These are phyloP conservation scores for Parmelia sp. DNA, from an alignment of 495 filamentous ascomycete species.

Conservation along the genomic window DNA sequence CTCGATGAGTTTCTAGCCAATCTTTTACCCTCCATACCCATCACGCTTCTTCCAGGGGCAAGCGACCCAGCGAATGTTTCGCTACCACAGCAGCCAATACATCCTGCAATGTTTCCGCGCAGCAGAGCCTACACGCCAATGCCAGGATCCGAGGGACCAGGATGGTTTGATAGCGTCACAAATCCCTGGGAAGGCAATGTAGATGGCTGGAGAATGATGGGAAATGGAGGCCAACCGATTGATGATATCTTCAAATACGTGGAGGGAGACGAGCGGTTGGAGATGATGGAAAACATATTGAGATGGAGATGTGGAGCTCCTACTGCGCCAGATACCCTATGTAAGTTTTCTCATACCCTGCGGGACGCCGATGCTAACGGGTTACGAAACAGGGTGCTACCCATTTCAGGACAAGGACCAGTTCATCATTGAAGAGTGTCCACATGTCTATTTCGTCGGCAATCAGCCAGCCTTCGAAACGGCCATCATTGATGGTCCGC, in stretches of 20 bases:
- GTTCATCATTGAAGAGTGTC: conserved; percentile 75
- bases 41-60: conserved; percentile 72
- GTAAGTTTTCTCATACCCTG: conserved; percentile 45
- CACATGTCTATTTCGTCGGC: conserved; percentile 86
- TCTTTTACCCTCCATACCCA: conserved; percentile 71
- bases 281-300: conserved; percentile 86
- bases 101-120: conserved; percentile 73
- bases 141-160: conserved; percentile 46
- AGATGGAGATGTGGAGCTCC: conserved; percentile 89
- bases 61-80: conserved; percentile 74
- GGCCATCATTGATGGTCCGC: conserved; percentile 56
- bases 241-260: conserved; percentile 93
- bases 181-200: conserved; percentile 90
- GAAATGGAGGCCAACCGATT: conserved; percentile 82
- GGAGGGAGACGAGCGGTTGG: conserved; percentile 59
- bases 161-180: conserved; percentile 84
- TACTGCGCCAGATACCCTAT: conserved; percentile 92
- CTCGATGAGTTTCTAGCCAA: conserved; percentile 77
- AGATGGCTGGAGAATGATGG: conserved; percentile 79
- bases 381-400: conserved; percentile 65
- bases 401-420: conserved; percentile 89
- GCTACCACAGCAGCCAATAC: conserved; percentile 76
- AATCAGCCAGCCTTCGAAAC: conserved; percentile 82
- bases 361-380: conserved; percentile 7
- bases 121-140: conserved; percentile 58